These are phyloP conservation scores for Dendrobium nobile DNA, from an alignment of 106 monocot species.

Conservation along the genomic window DNA sequence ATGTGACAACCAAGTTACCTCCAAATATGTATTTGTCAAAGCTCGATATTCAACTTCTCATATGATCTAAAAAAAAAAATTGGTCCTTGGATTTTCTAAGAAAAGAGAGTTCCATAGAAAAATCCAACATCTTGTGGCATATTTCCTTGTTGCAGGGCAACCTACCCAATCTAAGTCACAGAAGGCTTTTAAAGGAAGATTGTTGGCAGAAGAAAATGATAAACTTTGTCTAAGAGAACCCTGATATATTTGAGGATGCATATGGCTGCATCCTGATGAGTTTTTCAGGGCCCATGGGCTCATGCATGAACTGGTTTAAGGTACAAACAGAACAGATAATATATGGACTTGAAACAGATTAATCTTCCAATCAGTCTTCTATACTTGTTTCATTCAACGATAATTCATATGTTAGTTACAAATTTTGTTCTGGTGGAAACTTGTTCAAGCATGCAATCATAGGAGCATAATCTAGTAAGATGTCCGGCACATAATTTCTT, in stretches of 20 bases:
- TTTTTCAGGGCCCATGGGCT: background rate
- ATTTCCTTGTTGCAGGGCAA: background rate
- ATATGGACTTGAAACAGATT: background rate
- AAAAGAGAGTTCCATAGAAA: background rate
- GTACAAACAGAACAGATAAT: background rate
- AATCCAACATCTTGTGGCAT: background rate
- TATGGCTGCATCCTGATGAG: slow-evolving; percentile 1
- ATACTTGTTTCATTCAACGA: slow-evolving; percentile 6
- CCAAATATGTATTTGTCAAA: background rate
- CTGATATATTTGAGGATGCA: background rate
- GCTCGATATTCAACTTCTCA: slow-evolving; percentile 7
- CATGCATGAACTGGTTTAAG: slow-evolving; percentile 2
- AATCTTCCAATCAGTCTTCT: background rate
- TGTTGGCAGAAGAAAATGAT: background rate
- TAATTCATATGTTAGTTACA: background rate
- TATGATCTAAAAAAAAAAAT: background rate
- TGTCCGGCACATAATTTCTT: too few relatives aligned
- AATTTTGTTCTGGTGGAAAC: background rate
- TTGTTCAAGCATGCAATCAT: too few relatives aligned
- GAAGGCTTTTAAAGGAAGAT: background rate
- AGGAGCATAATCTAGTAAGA: too few relatives aligned
- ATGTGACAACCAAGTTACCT: slow-evolving; percentile 2
- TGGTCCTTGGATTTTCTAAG: background rate
- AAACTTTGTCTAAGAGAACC: background rate
- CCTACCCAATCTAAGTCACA: slow-evolving; percentile 1